Base-by-base conservation (phyloP, 371 early-diverging fungal genomes). In the Lichtheimia hyalospora region DNA sequence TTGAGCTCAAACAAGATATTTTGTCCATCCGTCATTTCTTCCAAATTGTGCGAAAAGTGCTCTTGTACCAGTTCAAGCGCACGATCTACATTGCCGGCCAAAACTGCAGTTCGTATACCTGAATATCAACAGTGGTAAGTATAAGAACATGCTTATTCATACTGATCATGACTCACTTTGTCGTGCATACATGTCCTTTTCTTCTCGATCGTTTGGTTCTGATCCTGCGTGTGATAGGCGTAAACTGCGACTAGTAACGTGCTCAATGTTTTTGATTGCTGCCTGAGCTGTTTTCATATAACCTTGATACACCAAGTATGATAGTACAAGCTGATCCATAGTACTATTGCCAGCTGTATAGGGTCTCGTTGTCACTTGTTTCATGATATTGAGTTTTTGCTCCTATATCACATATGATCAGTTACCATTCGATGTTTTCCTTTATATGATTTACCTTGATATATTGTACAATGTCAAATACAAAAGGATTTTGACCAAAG, bases 401-500 rank as follows among this genome's bases (percentile, higher is more conserved):
- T 46, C 46, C 46, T 46, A 21, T 14, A 2, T 15, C 21, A 51
- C 8, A n/a, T n/a, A n/a, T 34, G 5, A 34, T 34, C 34, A 34
- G 34, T 2, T 34, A 34, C 34, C 10, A 8, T 10, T 8, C 34
- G 10, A 8, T 10, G 8, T 34, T 5, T 34, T 34, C 10, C 10
- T 10, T 34, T 34, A 8, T 34, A 16, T 49, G 4, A 10, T 6
- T 49, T 76, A 84, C 89, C 69, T 82, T 81, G 64, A 89, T 84
- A 66, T 91, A 93, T 54, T 84, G 79, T 7, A 79, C 85, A 67
- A 97, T 96, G 68, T 94, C 94, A 74, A 89, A 98, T 27, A 77
- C 67, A 76, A 98, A 98, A 14, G 85, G 79, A 39, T 87, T 64
- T 42, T 71, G 84, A 2, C 99, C 99, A 86, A 98, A 98, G 74